These are phyloP conservation scores for Salvia miltiorrhiza DNA, from an alignment of 257 asterid species.

Conservation along the genomic window DNA sequence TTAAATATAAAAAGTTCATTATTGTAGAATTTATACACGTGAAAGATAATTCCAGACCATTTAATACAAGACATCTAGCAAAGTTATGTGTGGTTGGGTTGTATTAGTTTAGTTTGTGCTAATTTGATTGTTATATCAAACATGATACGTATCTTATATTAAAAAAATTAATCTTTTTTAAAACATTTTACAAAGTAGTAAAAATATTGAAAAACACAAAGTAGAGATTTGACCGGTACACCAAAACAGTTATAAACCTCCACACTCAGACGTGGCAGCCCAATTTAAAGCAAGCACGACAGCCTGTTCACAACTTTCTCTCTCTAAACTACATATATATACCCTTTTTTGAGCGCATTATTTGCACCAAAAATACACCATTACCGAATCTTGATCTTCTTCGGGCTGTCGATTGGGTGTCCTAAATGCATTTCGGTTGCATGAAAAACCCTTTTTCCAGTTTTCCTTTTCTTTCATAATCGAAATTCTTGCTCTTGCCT, in stretches of 20 bases:
- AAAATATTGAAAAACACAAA: too few relatives aligned
- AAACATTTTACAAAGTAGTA: too few relatives aligned
- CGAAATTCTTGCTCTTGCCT: constrained; percentile 19
- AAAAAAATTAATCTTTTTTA: too few relatives aligned
- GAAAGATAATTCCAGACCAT: too few relatives aligned
- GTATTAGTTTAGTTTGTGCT: too few relatives aligned
- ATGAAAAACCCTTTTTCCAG: constrained; percentile 12
- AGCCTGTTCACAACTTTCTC: constrained; percentile 23
- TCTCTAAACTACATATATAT: constrained; percentile 8
- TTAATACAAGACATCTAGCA: too few relatives aligned
- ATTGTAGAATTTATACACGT: too few relatives aligned
- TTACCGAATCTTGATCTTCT: constrained; percentile 6
- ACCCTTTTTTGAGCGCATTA: not conserved
- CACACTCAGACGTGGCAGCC: constrained; percentile 32
- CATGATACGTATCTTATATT: too few relatives aligned
- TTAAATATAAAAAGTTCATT: too few relatives aligned
- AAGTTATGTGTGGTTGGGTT: too few relatives aligned
- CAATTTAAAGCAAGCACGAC: not conserved
- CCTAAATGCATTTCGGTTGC: not conserved
- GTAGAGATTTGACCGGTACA: not conserved
- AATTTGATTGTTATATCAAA: too few relatives aligned
- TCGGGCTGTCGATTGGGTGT: constrained; percentile 27
- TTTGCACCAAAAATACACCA: not conserved
- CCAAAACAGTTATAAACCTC: constrained; percentile 21
- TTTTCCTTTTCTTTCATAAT: not conserved